phyloP scores from a whole-genome alignment of 345 rosid genomes.

The Populus davidiana region DNA sequence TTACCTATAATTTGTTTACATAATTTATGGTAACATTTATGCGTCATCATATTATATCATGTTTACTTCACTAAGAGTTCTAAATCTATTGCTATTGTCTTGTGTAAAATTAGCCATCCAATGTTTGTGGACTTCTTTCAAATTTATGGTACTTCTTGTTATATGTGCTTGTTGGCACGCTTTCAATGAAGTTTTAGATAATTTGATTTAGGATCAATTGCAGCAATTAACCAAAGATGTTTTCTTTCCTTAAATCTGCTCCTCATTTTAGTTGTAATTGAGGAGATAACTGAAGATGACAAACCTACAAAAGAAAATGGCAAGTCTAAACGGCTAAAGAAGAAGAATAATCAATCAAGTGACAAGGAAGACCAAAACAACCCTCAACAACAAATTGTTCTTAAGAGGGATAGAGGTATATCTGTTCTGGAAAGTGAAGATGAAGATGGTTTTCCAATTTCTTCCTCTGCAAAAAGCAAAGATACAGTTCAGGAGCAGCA shows the following conservation, averaged over 20 bases:
- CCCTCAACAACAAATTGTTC: slow-evolving; percentile 39
- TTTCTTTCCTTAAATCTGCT: background rate
- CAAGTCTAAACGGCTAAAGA: slow-evolving; percentile 41
- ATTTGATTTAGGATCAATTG: background rate
- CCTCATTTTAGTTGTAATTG: slow-evolving; percentile 56
- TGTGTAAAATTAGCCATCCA: background rate
- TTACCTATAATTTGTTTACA: background rate
- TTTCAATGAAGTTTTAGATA: background rate
- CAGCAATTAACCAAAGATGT: background rate
- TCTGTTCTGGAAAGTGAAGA: slow-evolving; percentile 75
- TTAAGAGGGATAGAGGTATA: slow-evolving; percentile 24
- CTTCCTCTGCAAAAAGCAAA: slow-evolving; percentile 31
- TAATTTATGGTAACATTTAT: background rate
- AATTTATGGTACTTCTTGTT: background rate
- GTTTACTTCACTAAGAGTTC: background rate
- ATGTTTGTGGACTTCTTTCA: background rate
- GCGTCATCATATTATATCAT: background rate
- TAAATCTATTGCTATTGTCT: background rate
- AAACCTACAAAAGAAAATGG: slow-evolving; percentile 39
- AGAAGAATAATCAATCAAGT: slow-evolving; percentile 35
- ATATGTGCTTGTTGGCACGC: background rate
- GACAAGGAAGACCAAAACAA: slow-evolving; percentile 30
- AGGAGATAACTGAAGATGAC: slow-evolving; percentile 87
- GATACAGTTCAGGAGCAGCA: slow-evolving; percentile 19
- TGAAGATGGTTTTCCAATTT: slow-evolving; percentile 90